Evolutionary conservation across 1,284 basidiomycete species (phyloP).

Genomic region (Irpex lacteus): DNA sequence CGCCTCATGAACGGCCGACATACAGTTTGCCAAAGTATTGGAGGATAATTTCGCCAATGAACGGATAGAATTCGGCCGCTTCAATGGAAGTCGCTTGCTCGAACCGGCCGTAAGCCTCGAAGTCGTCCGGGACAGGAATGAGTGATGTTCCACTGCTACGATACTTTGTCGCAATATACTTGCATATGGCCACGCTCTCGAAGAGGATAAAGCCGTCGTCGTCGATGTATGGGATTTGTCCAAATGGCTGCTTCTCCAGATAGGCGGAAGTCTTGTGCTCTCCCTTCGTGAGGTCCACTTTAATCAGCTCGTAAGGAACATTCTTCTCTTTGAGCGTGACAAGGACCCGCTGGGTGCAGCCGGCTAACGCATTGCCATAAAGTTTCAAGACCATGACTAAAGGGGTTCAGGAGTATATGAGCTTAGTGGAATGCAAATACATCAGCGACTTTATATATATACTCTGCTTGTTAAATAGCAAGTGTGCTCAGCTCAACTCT

Average conservation of each 20-base stretch:
- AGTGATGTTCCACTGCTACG: background rate
- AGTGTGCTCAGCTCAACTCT: too few relatives aligned
- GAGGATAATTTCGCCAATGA: background rate
- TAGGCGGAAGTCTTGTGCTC: slow-evolving; percentile 47
- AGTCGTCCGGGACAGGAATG: background rate
- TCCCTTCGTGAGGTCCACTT: slow-evolving; percentile 38
- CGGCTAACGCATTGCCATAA: slow-evolving; percentile 38
- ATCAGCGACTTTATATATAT: too few relatives aligned
- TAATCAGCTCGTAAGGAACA: slow-evolving; percentile 48
- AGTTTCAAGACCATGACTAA: slow-evolving; percentile 34
- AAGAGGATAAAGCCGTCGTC: slow-evolving; percentile 45
- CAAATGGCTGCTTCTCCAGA: slow-evolving; percentile 57
- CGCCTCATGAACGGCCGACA: background rate
- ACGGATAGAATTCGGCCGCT: background rate
- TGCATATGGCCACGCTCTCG: slow-evolving; percentile 53
- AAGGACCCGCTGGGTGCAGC: slow-evolving; percentile 46
- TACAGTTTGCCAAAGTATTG: background rate
- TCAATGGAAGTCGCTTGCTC: background rate
- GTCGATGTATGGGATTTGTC: slow-evolving; percentile 65
- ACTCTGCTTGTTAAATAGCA: too few relatives aligned
- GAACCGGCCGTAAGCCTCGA: background rate
- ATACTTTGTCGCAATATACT: slow-evolving; percentile 38
- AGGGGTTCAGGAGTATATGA: too few relatives aligned
- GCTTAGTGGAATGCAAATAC: too few relatives aligned
- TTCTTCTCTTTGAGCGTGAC: slow-evolving; percentile 47